Evolutionary conservation across 129 eudicot genomes (phyloP).

Genomic region (Pittosporum tobira): DNA sequence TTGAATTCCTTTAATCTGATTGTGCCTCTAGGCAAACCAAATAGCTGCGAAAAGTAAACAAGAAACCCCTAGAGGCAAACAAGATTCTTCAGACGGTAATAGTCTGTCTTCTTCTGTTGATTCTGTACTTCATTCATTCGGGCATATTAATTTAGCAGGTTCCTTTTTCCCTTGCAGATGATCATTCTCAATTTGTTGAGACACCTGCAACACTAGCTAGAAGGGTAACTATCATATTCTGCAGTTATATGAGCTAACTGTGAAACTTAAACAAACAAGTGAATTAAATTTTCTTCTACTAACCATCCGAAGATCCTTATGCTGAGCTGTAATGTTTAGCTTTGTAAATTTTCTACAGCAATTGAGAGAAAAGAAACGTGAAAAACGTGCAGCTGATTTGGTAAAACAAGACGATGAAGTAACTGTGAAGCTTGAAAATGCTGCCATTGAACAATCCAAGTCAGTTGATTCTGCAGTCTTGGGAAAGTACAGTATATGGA

Average conservation of each 20-base stretch:
- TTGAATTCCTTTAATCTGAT: neutral
- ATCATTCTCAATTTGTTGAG: slow-evolving; percentile 50
- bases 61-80: slow-evolving; percentile 31
- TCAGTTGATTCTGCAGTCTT: slow-evolving; percentile 93
- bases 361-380: slow-evolving; percentile 74
- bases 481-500: slow-evolving; percentile 95
- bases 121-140: neutral
- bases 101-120: slow-evolving; percentile 1
- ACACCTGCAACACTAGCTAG: slow-evolving; percentile 66
- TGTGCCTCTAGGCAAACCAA: slow-evolving; percentile 24
- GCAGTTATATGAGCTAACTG: neutral
- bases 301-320: no score
- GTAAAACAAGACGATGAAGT: slow-evolving; percentile 75
- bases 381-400: slow-evolving; percentile 83
- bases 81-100: slow-evolving; percentile 41
- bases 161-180: slow-evolving; percentile 28
- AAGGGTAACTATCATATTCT: slow-evolving; percentile 43
- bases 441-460: slow-evolving; percentile 87
- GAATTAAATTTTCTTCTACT: neutral
- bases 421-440: slow-evolving; percentile 79
- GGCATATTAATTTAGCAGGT: neutral
- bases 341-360: slow-evolving; percentile 38
- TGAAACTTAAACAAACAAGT: neutral
- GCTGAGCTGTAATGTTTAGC: neutral
- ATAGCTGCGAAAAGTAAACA: slow-evolving; percentile 29